A percentile compares a stretch with the other conserved stretches of the same genome.
phyloP scores from a whole-genome alignment of 345 rosid genomes.

The Gossypium turneri region DNA sequence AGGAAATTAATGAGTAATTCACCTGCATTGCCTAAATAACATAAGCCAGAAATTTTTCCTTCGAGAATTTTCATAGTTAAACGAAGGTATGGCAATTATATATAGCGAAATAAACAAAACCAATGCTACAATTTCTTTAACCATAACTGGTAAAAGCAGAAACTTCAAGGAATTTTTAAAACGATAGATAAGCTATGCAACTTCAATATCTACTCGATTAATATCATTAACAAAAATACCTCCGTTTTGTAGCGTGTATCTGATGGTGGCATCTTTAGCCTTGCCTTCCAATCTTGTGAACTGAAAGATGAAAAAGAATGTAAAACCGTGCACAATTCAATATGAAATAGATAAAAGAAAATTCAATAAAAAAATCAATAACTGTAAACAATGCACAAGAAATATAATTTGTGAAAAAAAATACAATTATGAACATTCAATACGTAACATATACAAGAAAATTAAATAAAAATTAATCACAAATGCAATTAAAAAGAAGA shows the following conservation, averaged over 20 bases:
- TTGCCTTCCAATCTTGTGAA: conserved; percentile 88
- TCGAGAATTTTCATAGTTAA: not conserved
- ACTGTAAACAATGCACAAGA: not conserved
- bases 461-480: not conserved
- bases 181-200: not conserved
- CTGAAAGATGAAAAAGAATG: conserved; percentile 22
- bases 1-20: not conserved
- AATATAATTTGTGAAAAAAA: not conserved
- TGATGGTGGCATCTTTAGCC: conserved; percentile 61
- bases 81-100: not conserved
- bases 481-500: not conserved
- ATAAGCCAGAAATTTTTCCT: not conserved
- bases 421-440: not conserved
- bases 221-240: conserved; percentile 39
- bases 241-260: conserved; percentile 86
- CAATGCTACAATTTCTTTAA: not conserved
- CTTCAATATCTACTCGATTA: not conserved
- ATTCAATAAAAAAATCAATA: too few relatives aligned
- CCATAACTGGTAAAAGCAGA: not conserved
- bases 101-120: not conserved
- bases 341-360: too few relatives aligned
- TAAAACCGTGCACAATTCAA: not conserved
- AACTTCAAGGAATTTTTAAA: not conserved
- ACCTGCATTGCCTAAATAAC: not conserved
- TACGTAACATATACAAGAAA: not conserved